Evolutionary conservation across 495 filamentous ascomycete species (phyloP), one percentile per base, ranked within the genome.

Genomic region (Amniculicola lignicola): DNA sequence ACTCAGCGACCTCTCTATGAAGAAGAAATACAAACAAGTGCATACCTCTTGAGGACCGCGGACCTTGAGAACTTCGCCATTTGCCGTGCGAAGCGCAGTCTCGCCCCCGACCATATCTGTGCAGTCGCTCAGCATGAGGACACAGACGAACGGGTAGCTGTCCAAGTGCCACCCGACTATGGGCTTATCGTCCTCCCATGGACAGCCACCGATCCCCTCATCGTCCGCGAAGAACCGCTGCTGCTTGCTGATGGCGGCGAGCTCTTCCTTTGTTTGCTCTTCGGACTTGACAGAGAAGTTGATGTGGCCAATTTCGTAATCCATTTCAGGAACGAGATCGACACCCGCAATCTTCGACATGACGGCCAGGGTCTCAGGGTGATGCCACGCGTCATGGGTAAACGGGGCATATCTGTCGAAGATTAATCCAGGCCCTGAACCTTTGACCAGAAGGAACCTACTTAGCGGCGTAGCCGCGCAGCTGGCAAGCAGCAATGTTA

Each of bases 81-180:
- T 74, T 2, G 77, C 82, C 3, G 77, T 86, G 43, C 76, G 73
- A 25, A 88, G 69, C 9, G 81, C 84, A 15, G 85, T 88, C 68
- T 88, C 86, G 5, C 86, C 86, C 29, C 85, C 85, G 25, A 85
- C 71, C 85, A 88, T 89, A 23, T 75, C 72, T 1, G 74, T 79
- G 39, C 82, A 83, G 62, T 89, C 85, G 50, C 82, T 86, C 44
- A 88, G 78, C 86, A 88, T 88, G 12, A 82, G 75, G 33, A 89
- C 84, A 60, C 86, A 88, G 18, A 89, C 86, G 57, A 88, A 88
- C 0, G 85, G 86, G 63, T 88, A 88, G 59, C 82, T 84, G 61
- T 89, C 86, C 25, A 71, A 81, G 67, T 89, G 84, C 86, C 85
- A 88, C 50, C 79, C 83, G 21, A 87, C 83, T 42, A 88, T 81